These are phyloP conservation scores for Fusarium falciforme DNA, from an alignment of 2,329 filamentous ascomycete species.

Conservation along the genomic window DNA sequence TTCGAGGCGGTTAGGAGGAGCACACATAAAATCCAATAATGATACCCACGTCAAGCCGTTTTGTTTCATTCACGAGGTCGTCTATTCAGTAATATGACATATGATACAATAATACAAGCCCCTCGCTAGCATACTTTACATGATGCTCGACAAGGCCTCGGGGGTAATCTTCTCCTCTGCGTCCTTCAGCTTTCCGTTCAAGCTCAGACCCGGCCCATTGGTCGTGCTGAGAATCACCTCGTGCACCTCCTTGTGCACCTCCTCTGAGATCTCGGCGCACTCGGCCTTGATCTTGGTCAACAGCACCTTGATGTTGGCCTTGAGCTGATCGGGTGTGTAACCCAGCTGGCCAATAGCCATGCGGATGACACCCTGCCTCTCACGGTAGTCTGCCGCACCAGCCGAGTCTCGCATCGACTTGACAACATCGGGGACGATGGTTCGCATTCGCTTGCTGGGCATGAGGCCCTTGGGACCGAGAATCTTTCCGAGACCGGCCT, in stretches of 20 bases:
- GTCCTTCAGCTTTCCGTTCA: conserved; percentile 82
- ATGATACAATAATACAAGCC: conserved; percentile 53
- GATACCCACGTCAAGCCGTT: conserved; percentile 44
- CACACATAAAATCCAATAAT: conserved; percentile 39
- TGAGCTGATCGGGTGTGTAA: conserved; percentile 88
- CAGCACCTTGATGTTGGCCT: conserved; percentile 84
- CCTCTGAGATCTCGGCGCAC: conserved; percentile 74
- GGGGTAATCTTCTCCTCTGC: conserved; percentile 67
- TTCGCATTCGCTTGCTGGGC: conserved; percentile 89
- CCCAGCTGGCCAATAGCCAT: conserved; percentile 92
- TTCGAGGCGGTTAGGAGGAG: conserved; percentile 53
- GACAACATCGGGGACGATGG: conserved; percentile 84
- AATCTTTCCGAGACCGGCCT: conserved; percentile 82
- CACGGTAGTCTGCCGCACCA: conserved; percentile 87
- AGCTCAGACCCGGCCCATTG: conserved; percentile 84
- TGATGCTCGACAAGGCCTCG: conserved; percentile 63
- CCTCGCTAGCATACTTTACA: conserved; percentile 53
- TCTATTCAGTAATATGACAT: conserved; percentile 48
- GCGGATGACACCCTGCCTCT: conserved; percentile 84
- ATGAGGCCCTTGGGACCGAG: conserved; percentile 92
- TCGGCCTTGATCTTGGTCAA: conserved; percentile 83
- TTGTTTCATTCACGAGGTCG: conserved; percentile 20
- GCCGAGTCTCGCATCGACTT: conserved; percentile 83
- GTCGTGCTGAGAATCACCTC: conserved; percentile 87
- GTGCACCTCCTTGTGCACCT: conserved; percentile 58